These are phyloP conservation scores for Marchantia polymorpha DNA, from an alignment of 225 moss, liverwort and hornwort genomes.

Conservation along the genomic window DNA sequence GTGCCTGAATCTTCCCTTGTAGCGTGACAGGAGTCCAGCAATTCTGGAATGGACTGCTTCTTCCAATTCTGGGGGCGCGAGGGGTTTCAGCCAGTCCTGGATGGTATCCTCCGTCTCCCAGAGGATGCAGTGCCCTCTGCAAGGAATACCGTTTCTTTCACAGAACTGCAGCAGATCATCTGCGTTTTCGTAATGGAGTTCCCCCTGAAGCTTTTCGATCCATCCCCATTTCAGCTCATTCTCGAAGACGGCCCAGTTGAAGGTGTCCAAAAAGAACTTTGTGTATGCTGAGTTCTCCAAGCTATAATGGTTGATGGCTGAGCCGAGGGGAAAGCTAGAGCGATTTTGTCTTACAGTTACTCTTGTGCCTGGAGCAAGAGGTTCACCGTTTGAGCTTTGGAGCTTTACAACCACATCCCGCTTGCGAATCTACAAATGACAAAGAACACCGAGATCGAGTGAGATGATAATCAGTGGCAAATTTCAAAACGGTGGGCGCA, in stretches of 20 bases:
- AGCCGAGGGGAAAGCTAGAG: slow-evolving; percentile 75
- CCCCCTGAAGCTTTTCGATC: slow-evolving; percentile 52
- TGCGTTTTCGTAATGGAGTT: slow-evolving; percentile 58
- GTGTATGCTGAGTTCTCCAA: slow-evolving; percentile 62
- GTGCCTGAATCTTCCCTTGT: slow-evolving; percentile 69
- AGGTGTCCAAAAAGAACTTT: slow-evolving; percentile 72
- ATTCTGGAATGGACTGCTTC: slow-evolving; percentile 61
- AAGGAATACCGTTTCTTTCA: slow-evolving; percentile 51
- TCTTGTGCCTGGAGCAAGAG: slow-evolving; percentile 46
- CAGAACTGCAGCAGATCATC: slow-evolving; percentile 75
- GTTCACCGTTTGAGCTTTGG: slow-evolving; percentile 32
- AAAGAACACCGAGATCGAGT: neutral
- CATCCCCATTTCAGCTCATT: slow-evolving; percentile 93
- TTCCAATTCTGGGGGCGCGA: slow-evolving; percentile 39
- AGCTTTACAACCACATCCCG: slow-evolving; percentile 67
- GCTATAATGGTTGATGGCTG: slow-evolving; percentile 74
- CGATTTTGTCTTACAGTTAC: slow-evolving; percentile 69
- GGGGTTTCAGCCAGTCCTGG: slow-evolving; percentile 70
- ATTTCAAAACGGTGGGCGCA: neutral
- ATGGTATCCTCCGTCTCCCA: slow-evolving; percentile 78
- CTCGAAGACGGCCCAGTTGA: slow-evolving; percentile 98
- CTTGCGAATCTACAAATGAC: slow-evolving; percentile 64
- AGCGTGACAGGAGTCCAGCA: slow-evolving; percentile 58
- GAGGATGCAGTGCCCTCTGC: slow-evolving; percentile 83
- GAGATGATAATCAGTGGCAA: neutral